Percentiles rank a stretch among this genome's conserved stretches.
phyloP scores from a whole-genome alignment of 371 early-diverging fungal species.

The Funneliformis caledonium region DNA sequence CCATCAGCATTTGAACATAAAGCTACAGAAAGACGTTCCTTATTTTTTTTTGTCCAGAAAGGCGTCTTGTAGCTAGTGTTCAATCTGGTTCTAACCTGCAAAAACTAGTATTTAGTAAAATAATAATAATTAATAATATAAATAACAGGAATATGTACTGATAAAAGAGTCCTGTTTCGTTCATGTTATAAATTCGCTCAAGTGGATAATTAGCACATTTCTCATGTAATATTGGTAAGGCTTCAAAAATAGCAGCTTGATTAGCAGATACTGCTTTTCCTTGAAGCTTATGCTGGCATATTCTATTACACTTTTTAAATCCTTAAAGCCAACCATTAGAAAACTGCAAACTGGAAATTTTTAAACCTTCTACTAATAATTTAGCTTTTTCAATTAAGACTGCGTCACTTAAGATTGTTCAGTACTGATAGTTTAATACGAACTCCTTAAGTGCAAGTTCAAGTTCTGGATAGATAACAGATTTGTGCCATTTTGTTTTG shows the following conservation, averaged over 20 bases:
- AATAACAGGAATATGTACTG: background rate
- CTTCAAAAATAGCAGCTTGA: background rate
- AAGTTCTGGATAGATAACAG: slow-evolving; percentile 16
- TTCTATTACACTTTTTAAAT: slow-evolving; percentile 19
- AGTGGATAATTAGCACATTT: background rate
- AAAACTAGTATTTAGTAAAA: too few relatives aligned
- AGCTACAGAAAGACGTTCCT: slow-evolving; percentile 26
- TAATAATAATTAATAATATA: too few relatives aligned
- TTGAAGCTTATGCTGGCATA: slow-evolving; percentile 6
- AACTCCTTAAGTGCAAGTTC: slow-evolving; percentile 10
- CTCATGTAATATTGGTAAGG: background rate
- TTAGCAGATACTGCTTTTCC: slow-evolving; percentile 10
- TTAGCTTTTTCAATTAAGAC: slow-evolving; percentile 35
- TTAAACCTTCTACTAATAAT: slow-evolving; percentile 7
- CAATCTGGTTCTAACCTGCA: slow-evolving; percentile 26
- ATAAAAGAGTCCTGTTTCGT: slow-evolving; percentile 33
- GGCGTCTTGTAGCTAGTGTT: slow-evolving; percentile 18
- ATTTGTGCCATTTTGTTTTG: background rate
- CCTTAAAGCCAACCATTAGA: slow-evolving; percentile 28
- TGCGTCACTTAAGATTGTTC: slow-evolving; percentile 30
- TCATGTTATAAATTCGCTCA: slow-evolving; percentile 27
- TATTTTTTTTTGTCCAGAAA: slow-evolving; percentile 38
- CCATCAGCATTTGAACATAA: too few relatives aligned
- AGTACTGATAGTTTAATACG: slow-evolving; percentile 26
- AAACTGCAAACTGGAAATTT: background rate